Conservation (phyloP, 2,329 filamentous ascomycete species). For the Teratosphaeria viscida region DNA sequence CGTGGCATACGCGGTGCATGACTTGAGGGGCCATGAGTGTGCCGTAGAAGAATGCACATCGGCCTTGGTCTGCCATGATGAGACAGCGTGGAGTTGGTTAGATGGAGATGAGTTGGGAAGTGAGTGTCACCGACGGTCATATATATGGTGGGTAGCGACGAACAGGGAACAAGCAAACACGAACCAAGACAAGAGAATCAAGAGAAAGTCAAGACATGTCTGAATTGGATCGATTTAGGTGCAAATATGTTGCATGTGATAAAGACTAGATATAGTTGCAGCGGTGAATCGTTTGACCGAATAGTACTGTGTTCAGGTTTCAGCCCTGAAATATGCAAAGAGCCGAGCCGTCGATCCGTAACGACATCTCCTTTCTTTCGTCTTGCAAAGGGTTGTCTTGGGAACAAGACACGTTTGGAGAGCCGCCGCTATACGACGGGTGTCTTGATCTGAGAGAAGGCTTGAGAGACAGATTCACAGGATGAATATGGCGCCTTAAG, state of each 20-base stretch:
- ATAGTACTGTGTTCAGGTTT: background rate
- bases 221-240: too few relatives aligned
- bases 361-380: background rate
- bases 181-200: background rate
- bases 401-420: background rate
- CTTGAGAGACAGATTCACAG: background rate
- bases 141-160: background rate
- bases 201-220: background rate
- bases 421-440: background rate
- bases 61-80: slow-evolving; percentile 9
- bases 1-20: slow-evolving; percentile 76
- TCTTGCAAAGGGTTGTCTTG: background rate
- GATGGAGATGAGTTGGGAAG: background rate
- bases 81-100: background rate
- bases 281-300: background rate
- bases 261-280: background rate
- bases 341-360: background rate
- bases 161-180: background rate
- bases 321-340: background rate
- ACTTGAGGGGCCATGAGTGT: slow-evolving; percentile 76
- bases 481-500: background rate
- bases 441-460: background rate
- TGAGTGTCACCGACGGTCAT: background rate
- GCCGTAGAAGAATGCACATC: slow-evolving; percentile 56
- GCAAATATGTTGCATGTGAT: too few relatives aligned